A percentile compares a stretch with the other conserved stretches of the same genome.
Conservation (phyloP, 2,329 filamentous ascomycete species). For the Aspergillus phoenicis region DNA sequence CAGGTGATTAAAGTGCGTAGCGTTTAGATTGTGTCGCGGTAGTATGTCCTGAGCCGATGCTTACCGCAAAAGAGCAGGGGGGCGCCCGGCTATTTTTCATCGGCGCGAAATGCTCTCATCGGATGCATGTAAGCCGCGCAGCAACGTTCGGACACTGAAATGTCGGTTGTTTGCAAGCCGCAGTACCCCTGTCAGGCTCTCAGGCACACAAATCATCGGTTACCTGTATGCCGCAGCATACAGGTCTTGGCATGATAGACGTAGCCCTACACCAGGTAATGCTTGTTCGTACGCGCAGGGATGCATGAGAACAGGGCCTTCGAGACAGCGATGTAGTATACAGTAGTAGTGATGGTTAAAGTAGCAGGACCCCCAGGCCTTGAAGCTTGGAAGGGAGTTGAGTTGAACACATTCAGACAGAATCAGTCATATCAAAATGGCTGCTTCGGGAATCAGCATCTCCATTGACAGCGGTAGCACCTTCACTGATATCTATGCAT, state of each 20-base stretch:
- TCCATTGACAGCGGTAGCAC: constrained; percentile 17
- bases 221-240: neutral
- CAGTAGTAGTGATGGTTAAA: neutral
- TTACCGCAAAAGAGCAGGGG: neutral
- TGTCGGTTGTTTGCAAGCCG: neutral
- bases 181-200: neutral
- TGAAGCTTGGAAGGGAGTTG: neutral
- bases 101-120: neutral
- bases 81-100: neutral
- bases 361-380: neutral
- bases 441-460: constrained; percentile 14
- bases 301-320: neutral
- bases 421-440: constrained; percentile 4
- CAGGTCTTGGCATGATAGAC: neutral
- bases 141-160: neutral
- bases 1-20: neutral
- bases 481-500: constrained; percentile 13
- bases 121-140: neutral
- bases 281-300: neutral
- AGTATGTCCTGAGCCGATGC: neutral
- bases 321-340: neutral
- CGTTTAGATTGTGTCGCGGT: neutral
- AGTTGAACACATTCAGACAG: neutral
- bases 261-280: neutral
- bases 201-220: neutral